Conservation (phyloP, 1,139 yeast genomes). For the Hansenula lynferdii region DNA sequence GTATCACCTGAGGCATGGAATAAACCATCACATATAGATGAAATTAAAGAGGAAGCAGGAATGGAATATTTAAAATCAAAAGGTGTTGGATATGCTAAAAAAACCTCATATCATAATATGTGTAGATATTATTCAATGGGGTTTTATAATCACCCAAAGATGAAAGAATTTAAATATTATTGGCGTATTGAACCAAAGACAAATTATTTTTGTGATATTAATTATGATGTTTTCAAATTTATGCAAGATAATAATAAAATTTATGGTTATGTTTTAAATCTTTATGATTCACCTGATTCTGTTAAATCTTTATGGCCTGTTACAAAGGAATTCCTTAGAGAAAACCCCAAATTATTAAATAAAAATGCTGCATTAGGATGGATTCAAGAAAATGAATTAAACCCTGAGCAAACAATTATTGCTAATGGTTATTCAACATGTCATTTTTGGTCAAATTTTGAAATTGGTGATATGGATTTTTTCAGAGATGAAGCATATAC, state of each 20-base stretch:
- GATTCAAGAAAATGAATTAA: slow-evolving; percentile 61
- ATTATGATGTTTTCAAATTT: slow-evolving; percentile 74
- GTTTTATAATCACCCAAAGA: slow-evolving; percentile 58
- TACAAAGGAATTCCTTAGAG: slow-evolving; percentile 51
- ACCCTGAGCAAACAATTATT: slow-evolving; percentile 46
- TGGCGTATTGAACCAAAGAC: slow-evolving; percentile 86
- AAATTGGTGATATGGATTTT: slow-evolving; percentile 78
- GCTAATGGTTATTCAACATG: slow-evolving; percentile 78
- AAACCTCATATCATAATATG: slow-evolving; percentile 72
- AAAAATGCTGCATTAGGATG: slow-evolving; percentile 68
- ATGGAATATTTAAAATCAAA: slow-evolving; percentile 35
- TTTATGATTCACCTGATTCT: slow-evolving; percentile 66
- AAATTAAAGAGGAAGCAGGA: slow-evolving; percentile 32
- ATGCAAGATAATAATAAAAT: slow-evolving; percentile 59
- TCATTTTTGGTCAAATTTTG: slow-evolving; percentile 88
- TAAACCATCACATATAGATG: slow-evolving; percentile 55
- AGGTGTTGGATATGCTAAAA: slow-evolving; percentile 58
- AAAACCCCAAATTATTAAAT: slow-evolving; percentile 56
- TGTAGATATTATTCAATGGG: slow-evolving; percentile 67
- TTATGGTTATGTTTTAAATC: slow-evolving; percentile 65
- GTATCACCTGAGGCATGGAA: slow-evolving; percentile 58
- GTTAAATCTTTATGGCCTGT: slow-evolving; percentile 65
- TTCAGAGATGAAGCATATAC: slow-evolving; percentile 62
- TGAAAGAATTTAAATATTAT: slow-evolving; percentile 54
- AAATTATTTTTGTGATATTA: slow-evolving; percentile 57